Percentiles rank a stretch among this genome's conserved stretches.
These are phyloP conservation scores for Mortierella sp. DNA, from an alignment of 371 early-diverging fungal species.

Conservation along the genomic window DNA sequence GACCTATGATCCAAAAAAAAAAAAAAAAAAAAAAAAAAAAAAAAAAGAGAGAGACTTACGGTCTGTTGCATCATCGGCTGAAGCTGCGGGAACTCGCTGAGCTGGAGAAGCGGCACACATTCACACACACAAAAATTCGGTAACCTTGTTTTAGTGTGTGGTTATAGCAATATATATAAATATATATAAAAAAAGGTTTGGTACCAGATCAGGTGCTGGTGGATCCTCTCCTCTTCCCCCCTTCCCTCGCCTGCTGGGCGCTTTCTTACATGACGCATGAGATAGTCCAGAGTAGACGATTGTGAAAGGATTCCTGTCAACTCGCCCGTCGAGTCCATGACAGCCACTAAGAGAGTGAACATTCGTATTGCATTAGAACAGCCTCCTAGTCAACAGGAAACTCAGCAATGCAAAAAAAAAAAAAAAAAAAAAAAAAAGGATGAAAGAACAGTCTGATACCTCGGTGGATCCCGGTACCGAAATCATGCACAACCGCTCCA, in stretches of 20 bases:
- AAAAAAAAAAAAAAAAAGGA: not conserved
- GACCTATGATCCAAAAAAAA: conserved; percentile 19
- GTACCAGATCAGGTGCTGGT: no score
- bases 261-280: conserved; percentile 56
- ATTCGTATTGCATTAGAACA: not conserved
- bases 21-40: conserved; percentile 10
- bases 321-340: conserved; percentile 45
- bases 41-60: conserved; percentile 16
- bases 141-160: no score
- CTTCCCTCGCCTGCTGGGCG: not conserved
- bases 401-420: not conserved
- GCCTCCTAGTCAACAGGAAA: not conserved
- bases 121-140: no score
- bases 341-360: conserved; percentile 33
- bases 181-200: no score
- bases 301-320: conserved; percentile 83
- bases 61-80: conserved; percentile 49
- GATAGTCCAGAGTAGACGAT: conserved; percentile 72
- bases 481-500: conserved; percentile 76
- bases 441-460: conserved; percentile 48
- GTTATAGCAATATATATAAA: no score
- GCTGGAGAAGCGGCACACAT: conserved; percentile 1
- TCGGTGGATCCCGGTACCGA: conserved; percentile 82
- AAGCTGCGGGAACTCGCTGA: conserved; percentile 49
- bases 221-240: not conserved